Base-by-base conservation (phyloP, 148 eudicot species). In the Limonium bicolor region DNA sequence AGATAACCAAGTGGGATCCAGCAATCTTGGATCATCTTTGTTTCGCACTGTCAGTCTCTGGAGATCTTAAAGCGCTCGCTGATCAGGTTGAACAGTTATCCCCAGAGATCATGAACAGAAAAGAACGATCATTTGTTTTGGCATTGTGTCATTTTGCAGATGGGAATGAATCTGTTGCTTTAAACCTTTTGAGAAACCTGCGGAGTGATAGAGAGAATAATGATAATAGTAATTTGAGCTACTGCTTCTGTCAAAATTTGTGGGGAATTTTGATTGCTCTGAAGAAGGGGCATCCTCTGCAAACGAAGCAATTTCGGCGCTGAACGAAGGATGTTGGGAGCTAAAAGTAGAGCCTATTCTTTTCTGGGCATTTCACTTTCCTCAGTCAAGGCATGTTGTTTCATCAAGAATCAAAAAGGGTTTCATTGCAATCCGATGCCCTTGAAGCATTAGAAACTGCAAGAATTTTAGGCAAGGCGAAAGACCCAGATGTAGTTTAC, bases 1-100 rank as follows among this genome's bases (percentile, higher is more conserved):
- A 59, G 47, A 62, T 38, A 16, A 62, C 76, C 33, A 48, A 31
- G 34, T 78, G 96, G 96, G 88, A 86, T 35, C 68, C 82, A 2
- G 73, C 82, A 12, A 54, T 86, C 28, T 49, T 86, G 61, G 82
- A 82, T 58, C 88, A 86, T 53, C 79, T 86, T 46, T 54, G 65
- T 3, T 86, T 76, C 54, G 96, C 94, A 9, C 63, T 86, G 35
- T 74, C 88, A 38, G 53, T 76, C 5, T 59, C 77, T 3, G 69
- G 75, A 36, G 77, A 76, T 43, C 51, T 69, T 31, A 31, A 27
- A 37, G 50, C 72, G 19, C 53, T 76, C 30, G 71, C 81, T n/a
- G 52, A 38, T 32, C 80, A 58, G 25, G 41, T 82, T 48, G 94
- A 87, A 62, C 80, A 71, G 62, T 54, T 87, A 52, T 77, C 81